phyloP scores from a whole-genome alignment of 1,139 yeast genomes.

The Suhomyces yuchorum region DNA sequence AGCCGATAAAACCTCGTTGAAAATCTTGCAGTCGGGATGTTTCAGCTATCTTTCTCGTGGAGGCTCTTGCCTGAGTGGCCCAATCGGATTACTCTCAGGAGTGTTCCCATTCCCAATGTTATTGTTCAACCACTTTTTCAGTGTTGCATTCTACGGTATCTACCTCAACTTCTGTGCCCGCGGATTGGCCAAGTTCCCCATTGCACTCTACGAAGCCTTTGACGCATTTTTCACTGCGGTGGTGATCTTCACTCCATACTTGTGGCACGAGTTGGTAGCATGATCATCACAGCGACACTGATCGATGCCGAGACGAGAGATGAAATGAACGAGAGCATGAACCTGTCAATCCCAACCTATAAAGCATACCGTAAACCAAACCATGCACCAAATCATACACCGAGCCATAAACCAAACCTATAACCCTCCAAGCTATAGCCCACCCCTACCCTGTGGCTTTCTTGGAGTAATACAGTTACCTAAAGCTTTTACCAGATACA shows the following conservation, averaged over 20 bases:
- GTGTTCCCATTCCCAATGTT: slow-evolving; percentile 72
- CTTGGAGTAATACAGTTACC: no score
- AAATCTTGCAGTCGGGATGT: slow-evolving; percentile 82
- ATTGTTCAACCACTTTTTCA: slow-evolving; percentile 81
- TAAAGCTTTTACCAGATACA: no score
- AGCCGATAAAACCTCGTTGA: slow-evolving; percentile 69
- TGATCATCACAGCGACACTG: background rate
- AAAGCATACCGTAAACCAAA: no score
- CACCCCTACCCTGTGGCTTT: no score
- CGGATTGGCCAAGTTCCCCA: slow-evolving; percentile 70
- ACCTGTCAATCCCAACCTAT: no score
- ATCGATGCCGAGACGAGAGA: background rate
- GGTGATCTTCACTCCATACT: slow-evolving; percentile 74
- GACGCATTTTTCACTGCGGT: slow-evolving; percentile 74
- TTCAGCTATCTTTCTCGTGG: slow-evolving; percentile 83
- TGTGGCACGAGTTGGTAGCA: slow-evolving; percentile 50
- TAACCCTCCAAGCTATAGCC: no score
- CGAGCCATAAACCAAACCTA: no score
- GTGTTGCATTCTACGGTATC: slow-evolving; percentile 85
- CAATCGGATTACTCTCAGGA: slow-evolving; percentile 84
- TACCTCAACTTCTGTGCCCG: slow-evolving; percentile 65
- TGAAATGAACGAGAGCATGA: background rate
- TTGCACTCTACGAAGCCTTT: slow-evolving; percentile 71
- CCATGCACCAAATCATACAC: no score
- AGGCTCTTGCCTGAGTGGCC: slow-evolving; percentile 76